A percentile compares a stretch with the other conserved stretches of the same genome.
phyloP scores from a whole-genome alignment of 768 basidiomycete genomes.

The Fibroporia radiculosa region DNA sequence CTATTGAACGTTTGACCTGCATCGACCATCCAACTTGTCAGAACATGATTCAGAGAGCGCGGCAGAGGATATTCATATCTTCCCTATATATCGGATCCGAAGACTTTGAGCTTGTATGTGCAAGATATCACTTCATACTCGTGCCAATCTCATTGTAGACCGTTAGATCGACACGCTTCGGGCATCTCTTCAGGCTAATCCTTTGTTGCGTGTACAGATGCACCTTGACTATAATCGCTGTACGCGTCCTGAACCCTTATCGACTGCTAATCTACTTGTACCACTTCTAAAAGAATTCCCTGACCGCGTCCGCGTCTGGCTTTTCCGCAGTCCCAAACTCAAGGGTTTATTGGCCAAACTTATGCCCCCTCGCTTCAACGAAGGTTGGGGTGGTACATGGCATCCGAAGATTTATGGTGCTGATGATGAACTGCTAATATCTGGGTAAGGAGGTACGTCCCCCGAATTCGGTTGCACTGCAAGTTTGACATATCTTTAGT shows the following conservation, averaged over 20 bases:
- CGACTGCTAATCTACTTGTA: constrained; percentile 59
- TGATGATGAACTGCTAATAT: constrained; percentile 89
- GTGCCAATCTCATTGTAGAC: not conserved
- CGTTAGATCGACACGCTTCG: constrained; percentile 65
- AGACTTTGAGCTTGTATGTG: constrained; percentile 70
- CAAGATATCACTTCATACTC: not conserved
- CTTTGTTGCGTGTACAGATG: constrained; percentile 57
- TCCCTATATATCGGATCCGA: constrained; percentile 82
- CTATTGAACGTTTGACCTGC: not conserved
- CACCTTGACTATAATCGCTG: constrained; percentile 78
- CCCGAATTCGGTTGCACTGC: constrained; percentile 2
- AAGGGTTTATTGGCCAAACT: constrained; percentile 64
- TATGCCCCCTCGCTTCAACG: constrained; percentile 90
- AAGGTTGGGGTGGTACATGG: constrained; percentile 95
- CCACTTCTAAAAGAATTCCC: constrained; percentile 72
- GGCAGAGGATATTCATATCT: constrained; percentile 78
- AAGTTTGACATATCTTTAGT: constrained; percentile 30
- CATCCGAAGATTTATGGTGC: constrained; percentile 94
- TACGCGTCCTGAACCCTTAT: constrained; percentile 63
- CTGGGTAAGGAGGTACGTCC: constrained; percentile 58
- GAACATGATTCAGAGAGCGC: constrained; percentile 75
- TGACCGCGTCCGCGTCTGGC: constrained; percentile 61
- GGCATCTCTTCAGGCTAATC: constrained; percentile 48
- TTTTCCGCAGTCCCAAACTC: constrained; percentile 86
- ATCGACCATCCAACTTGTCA: too few species aligned